Evolutionary conservation across 2,329 filamentous ascomycete genomes (phyloP).

Genomic region (Alternaria viburni): DNA sequence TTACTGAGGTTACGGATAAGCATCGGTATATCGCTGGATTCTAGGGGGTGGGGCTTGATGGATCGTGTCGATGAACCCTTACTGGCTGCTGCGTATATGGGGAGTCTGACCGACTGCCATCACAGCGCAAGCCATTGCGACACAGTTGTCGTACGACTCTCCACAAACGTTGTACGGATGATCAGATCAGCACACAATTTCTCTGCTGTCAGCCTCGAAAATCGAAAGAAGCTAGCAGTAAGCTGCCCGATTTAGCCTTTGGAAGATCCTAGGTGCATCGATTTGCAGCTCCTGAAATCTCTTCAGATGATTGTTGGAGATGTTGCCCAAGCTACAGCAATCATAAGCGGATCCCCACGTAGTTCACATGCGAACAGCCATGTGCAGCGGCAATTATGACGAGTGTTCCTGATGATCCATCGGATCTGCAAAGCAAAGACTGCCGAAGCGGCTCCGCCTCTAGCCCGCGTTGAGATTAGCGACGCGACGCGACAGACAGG

Average conservation of each 20-base stretch:
- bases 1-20: slow-evolving; percentile 62
- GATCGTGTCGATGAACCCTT: not conserved
- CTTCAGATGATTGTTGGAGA: not conserved
- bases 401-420: not conserved
- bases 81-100: not conserved
- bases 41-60: slow-evolving; percentile 4
- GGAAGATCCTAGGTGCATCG: not conserved
- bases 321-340: not conserved
- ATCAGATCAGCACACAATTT: not conserved
- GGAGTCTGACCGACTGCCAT: not conserved
- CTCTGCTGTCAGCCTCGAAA: not conserved
- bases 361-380: not conserved
- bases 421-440: not conserved
- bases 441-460: not conserved
- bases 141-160: not conserved
- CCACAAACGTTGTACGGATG: not conserved
- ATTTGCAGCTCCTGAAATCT: not conserved
- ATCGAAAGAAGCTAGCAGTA: not conserved
- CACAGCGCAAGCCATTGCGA: not conserved
- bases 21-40: slow-evolving; percentile 60
- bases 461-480: not conserved
- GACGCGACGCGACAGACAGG: not conserved
- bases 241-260: not conserved
- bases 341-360: not conserved
- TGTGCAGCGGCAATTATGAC: not conserved